These are phyloP conservation scores for Penicillium sp. DNA, from an alignment of 2,329 filamentous ascomycete genomes.

Conservation along the genomic window DNA sequence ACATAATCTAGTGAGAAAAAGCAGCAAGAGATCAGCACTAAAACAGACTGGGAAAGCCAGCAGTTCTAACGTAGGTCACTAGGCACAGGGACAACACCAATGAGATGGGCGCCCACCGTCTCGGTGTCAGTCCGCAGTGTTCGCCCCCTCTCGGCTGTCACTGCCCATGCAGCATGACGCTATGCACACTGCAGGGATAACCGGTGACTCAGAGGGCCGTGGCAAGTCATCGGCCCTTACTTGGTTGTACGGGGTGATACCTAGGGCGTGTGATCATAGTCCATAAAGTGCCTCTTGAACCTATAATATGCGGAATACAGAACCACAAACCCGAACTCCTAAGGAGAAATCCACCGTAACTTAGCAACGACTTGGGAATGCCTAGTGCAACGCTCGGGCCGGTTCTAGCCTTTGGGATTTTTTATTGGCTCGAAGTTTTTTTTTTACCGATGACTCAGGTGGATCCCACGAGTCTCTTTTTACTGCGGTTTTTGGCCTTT, in stretches of 20 bases:
- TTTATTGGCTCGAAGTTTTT: not conserved
- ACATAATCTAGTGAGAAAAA: not conserved
- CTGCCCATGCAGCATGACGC: conserved; percentile 18
- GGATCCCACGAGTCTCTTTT: conserved; percentile 15
- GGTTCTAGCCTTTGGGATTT: not conserved
- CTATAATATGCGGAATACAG: not conserved
- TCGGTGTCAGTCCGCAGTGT: conserved; percentile 9
- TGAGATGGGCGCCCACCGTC: conserved; percentile 1
- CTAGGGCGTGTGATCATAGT: not conserved
- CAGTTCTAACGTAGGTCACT: not conserved
- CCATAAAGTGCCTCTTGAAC: not conserved
- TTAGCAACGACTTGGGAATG: conserved; percentile 13
- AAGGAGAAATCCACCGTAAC: not conserved
- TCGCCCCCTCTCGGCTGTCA: conserved; percentile 6
- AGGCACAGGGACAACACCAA: conserved; percentile 3
- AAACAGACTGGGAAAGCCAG: not conserved
- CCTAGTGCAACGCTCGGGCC: conserved; percentile 13
- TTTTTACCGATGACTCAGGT: conserved; percentile 13
- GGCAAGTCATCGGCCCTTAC: conserved; percentile 19
- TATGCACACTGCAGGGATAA: conserved; percentile 22
- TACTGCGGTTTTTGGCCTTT: conserved; percentile 15
- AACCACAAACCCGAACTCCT: not conserved
- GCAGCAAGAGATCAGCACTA: not conserved
- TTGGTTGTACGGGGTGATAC: conserved; percentile 24
- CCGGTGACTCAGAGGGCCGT: conserved; percentile 19